Evolutionary conservation across 768 basidiomycete species (phyloP).

Genomic region (Auricularia auricula-judae): DNA sequence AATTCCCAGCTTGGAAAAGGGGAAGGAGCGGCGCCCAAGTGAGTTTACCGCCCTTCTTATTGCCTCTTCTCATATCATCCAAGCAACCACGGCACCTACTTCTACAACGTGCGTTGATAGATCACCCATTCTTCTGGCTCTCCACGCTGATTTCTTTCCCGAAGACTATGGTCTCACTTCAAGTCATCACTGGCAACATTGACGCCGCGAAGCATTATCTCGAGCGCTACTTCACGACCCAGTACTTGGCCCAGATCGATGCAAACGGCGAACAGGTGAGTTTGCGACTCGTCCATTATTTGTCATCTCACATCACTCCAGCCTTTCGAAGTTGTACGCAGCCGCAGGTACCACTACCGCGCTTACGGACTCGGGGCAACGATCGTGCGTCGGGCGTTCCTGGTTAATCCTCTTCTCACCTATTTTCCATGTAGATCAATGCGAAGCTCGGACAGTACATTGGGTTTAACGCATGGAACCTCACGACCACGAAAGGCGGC

Average conservation of each 20-base stretch:
- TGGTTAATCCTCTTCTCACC: background rate
- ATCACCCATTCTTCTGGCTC: background rate
- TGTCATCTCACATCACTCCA: background rate
- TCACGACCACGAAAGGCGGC: constrained; percentile 8
- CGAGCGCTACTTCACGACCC: constrained; percentile 12
- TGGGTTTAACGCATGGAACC: constrained; percentile 16
- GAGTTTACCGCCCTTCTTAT: background rate
- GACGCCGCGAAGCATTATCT: constrained; percentile 12
- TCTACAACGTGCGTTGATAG: constrained; percentile 7
- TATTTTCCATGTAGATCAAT: constrained; percentile 7
- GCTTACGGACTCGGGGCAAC: constrained; percentile 16
- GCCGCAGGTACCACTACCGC: constrained; percentile 19
- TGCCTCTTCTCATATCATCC: background rate
- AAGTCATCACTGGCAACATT: constrained; percentile 14
- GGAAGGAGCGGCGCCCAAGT: constrained; percentile 7
- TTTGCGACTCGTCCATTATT: background rate
- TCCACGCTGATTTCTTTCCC: background rate
- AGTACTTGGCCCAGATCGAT: constrained; percentile 15
- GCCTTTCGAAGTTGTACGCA: constrained; percentile 18
- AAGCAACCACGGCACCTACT: constrained; percentile 21
- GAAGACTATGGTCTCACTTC: constrained; percentile 12
- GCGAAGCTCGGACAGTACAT: constrained; percentile 16
- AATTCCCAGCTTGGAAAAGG: background rate
- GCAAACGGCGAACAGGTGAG: constrained; percentile 17
- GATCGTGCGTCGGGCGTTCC: background rate